These are phyloP conservation scores for Marasmius oreades DNA, from an alignment of 1,284 basidiomycete genomes.

Conservation along the genomic window DNA sequence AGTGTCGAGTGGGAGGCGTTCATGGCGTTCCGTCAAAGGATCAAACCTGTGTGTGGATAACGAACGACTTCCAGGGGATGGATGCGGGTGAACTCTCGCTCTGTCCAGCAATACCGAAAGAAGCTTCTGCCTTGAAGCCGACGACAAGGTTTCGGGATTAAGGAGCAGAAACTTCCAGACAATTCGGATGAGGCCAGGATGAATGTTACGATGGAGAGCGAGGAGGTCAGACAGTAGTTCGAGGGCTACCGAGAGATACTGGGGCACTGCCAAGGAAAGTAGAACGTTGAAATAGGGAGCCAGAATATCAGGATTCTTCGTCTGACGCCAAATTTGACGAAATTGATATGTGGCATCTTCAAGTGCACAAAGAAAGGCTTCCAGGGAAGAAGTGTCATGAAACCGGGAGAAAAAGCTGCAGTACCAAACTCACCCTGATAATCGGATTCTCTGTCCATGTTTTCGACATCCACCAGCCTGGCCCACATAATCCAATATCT, in stretches of 20 bases:
- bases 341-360: slow-evolving; percentile 27
- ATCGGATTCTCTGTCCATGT: slow-evolving; percentile 6
- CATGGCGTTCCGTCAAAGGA: slow-evolving; percentile 4
- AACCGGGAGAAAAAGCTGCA: background rate
- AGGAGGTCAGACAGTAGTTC: slow-evolving; percentile 25
- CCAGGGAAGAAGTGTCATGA: background rate
- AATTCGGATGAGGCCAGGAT: slow-evolving; percentile 25
- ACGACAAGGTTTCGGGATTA: slow-evolving; percentile 16
- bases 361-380: slow-evolving; percentile 13
- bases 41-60: slow-evolving; percentile 10
- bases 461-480: slow-evolving; percentile 22
- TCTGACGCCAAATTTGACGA: slow-evolving; percentile 24
- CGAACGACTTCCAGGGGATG: background rate
- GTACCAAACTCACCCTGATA: slow-evolving; percentile 5
- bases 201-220: slow-evolving; percentile 19
- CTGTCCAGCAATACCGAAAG: slow-evolving; percentile 24
- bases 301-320: slow-evolving; percentile 29
- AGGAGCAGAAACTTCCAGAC: slow-evolving; percentile 29
- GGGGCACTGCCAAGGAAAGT: slow-evolving; percentile 18
- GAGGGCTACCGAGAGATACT: slow-evolving; percentile 20
- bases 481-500: slow-evolving; percentile 39
- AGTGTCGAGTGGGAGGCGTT: slow-evolving; percentile 13
- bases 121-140: slow-evolving; percentile 21
- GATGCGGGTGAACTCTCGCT: slow-evolving; percentile 6
- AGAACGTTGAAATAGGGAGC: slow-evolving; percentile 32